phyloP scores from a whole-genome alignment of 169 alveolate genomes.

The Babesia divergens region DNA sequence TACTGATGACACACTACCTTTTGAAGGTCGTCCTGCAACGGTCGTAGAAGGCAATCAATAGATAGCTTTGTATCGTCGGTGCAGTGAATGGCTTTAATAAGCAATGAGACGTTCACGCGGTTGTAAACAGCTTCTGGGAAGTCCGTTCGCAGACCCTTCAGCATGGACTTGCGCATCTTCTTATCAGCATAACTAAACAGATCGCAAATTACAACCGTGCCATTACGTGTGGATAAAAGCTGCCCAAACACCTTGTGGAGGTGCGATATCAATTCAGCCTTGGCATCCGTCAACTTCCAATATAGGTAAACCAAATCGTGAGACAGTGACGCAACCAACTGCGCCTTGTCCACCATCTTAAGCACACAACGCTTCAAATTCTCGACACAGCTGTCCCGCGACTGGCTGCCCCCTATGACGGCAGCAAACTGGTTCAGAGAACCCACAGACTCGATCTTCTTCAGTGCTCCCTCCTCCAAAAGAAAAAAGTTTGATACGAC shows the following conservation, averaged over 20 bases:
- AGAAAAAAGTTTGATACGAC: conserved; percentile 43
- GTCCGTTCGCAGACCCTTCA: conserved; percentile 44
- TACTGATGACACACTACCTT: conserved; percentile 18
- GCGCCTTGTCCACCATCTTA: conserved; percentile 62
- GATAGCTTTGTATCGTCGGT: conserved; percentile 67
- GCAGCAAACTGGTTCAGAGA: conserved; percentile 35
- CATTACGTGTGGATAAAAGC: conserved; percentile 57
- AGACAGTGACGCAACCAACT: conserved; percentile 39
- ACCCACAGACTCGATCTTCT: conserved; percentile 2
- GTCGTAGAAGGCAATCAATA: conserved; percentile 32
- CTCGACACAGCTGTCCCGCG: conserved; percentile 21
- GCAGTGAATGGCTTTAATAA: conserved; percentile 17
- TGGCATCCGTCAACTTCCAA: conserved; percentile 33
- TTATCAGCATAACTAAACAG: conserved; percentile 54
- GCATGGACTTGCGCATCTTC: conserved; percentile 45
- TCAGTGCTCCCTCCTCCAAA: conserved; percentile 21
- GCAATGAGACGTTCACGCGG: conserved; percentile 29
- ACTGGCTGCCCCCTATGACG: conserved; percentile 16
- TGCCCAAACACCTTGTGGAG: conserved; percentile 45
- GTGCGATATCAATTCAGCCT: conserved; percentile 39
- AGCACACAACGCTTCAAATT: conserved; percentile 9
- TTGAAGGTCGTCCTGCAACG: conserved; percentile 33
- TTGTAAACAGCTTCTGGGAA: conserved; percentile 60
- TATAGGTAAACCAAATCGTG: conserved; percentile 49
- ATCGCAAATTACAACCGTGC: conserved; percentile 28